Base-by-base conservation (phyloP, 352 stramenopile genomes). In the Aphanomyces cochlioides region DNA sequence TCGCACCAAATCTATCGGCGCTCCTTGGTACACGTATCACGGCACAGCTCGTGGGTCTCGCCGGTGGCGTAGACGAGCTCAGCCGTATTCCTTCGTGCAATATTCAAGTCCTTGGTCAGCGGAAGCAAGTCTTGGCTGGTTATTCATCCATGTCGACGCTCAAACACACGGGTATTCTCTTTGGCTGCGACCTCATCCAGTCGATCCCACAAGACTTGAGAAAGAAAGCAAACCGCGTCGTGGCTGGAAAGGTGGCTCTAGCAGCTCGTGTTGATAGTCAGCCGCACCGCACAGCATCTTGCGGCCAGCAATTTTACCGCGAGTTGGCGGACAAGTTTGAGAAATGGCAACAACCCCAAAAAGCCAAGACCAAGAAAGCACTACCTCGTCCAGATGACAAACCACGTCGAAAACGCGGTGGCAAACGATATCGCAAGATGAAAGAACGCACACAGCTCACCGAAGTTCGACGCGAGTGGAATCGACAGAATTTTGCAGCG, bases 371-470 rank as follows among this genome's bases (percentile, higher is more conserved):
- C 4, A 95, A 98, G 73, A 99, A 99, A 77, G 92, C 97, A 8
- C 81, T 99, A 66, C 97, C 97, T 12, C 95, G 96, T 61, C 93
- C 94, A 45, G 97, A 98, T 75, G 93, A 93, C 73, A 98, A 98
- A 73, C 90, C 90, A 19, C 90, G 93, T 21, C 97, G 96, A 61
- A 98, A 98, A 68, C 88, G 90, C 58, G 84, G 94, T 79, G 84
- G 92, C 81, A 87, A 98, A 87, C 77, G 96, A 72, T 83, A 98
- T 71, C 90, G 97, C 66, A 97, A 97, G 75, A 89, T 98, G 67
- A 99, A 99, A 81, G 97, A 99, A 77, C 86, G 93, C 45, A 87
- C 98, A 54, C 90, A 98, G 79, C 92, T 99, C 83, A 99, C 96
- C 3, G 96, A 99, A 69, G 88, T 99, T 67, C 95, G 97, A 38